Evolutionary conservation across 768 basidiomycete species (phyloP).

Genomic region (Phylloporus rhodoxanthus): DNA sequence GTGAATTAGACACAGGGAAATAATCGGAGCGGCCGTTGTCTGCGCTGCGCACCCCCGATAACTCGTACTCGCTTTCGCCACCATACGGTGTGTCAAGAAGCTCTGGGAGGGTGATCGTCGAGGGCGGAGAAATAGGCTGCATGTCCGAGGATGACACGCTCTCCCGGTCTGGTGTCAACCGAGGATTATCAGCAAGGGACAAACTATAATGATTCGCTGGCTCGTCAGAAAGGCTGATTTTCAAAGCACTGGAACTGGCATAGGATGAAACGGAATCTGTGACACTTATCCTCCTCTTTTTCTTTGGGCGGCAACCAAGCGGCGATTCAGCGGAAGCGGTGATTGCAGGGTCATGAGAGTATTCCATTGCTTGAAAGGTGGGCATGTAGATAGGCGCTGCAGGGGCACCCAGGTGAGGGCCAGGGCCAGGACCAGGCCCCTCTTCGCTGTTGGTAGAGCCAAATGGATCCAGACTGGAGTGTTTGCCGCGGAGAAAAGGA

Average conservation of each 20-base stretch:
- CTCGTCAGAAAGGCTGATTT: constrained; percentile 23
- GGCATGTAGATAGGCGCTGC: constrained; percentile 36
- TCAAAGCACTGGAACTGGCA: constrained; percentile 25
- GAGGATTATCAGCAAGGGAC: constrained; percentile 25
- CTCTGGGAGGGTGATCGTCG: constrained; percentile 25
- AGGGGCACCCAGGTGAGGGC: constrained; percentile 18
- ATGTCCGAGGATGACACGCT: constrained; percentile 31
- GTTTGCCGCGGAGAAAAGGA: constrained; percentile 46
- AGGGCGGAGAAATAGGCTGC: constrained; percentile 29
- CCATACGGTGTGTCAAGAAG: constrained; percentile 22
- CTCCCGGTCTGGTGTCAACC: constrained; percentile 30
- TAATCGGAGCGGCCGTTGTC: constrained; percentile 29
- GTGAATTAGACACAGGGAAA: constrained; percentile 33
- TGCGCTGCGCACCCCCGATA: constrained; percentile 13
- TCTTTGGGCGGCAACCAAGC: constrained; percentile 26
- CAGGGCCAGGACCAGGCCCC: constrained; percentile 29
- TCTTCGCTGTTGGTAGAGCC: constrained; percentile 36
- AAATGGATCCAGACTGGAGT: constrained; percentile 46
- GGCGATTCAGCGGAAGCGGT: constrained; percentile 27
- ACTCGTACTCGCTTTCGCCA: constrained; percentile 25
- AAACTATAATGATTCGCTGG: constrained; percentile 14
- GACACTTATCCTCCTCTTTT: constrained; percentile 33
- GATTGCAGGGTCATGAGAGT: constrained; percentile 31
- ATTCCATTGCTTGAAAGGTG: constrained; percentile 37
- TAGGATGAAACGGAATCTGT: constrained; percentile 33